Base-by-base conservation (phyloP, 129 eudicot genomes). In the Pseudognaphalium luteoalbum region DNA sequence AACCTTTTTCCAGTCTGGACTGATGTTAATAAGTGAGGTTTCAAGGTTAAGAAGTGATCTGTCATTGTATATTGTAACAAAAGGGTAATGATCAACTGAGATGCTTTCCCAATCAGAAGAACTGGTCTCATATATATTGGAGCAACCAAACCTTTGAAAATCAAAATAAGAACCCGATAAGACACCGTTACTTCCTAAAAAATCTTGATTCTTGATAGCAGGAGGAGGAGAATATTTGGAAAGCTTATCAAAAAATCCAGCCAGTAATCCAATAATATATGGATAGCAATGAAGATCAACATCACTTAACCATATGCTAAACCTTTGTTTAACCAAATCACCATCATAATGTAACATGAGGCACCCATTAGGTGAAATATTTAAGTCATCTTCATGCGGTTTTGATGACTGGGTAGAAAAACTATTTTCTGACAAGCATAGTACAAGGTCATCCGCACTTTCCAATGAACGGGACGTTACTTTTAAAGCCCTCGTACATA, bases 231-330 rank as follows among this genome's bases (percentile, higher is more conserved):
- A 68, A 68, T 59, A 73, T 15, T 56, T 50, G 6, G 73, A 67
- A 56, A 94, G 52, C 82, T 83, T 85, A 78, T 89, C 79, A 21
- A 83, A 81, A 83, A 95, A 95, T 30, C 79, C 85, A 70, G 78
- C 74, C 74, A 95, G 78, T 63, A 84, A 68, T 44, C 90, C 86
- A 47, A 87, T 79, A 61, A 95, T 71, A 76, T 77, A 68, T 28
- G 97, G 99, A 81, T 91, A 85, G 83, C 91, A 87, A 78, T 91
- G 92, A 84, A 95, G 65, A 54, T 95, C 94, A 63, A 82, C 57
- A 81, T 87, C 83, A 57, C 70, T 91, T 59, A 92, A 71, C 73
- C 78, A 73, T 52, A 86, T 56, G 57, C 75, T 84, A 75, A 37
- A 86, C 75, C 60, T 78, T 34, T 83, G 78, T 57, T 60, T 69